Base-by-base conservation (phyloP, 345 rosid genomes). In the Euphorbia pulcherrima region DNA sequence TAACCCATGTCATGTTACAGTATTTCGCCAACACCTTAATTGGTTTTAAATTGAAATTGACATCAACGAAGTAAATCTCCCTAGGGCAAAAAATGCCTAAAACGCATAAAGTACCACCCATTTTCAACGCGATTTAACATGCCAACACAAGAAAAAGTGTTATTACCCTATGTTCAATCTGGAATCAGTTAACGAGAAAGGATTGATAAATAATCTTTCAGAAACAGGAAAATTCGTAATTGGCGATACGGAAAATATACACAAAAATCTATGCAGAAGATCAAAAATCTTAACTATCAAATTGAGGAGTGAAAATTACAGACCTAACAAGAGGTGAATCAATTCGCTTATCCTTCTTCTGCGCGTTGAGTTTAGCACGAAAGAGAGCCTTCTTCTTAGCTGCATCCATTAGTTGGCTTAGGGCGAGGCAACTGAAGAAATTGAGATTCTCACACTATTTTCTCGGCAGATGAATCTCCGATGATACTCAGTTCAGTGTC, bases 271-370 rank as follows among this genome's bases (percentile, higher is more conserved):
- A 23, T 2, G 11, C 12, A 58, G 62, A 58, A 56, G 37, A 56
- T 10, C 2, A 56, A 1, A 23, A 54, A n/a, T 21, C 12, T 23
- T 24, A 23, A 23, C 30, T 23, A 23, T 8, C 5, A 21, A 54
- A 54, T 11, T 16, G 41, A n/a, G 8, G 20, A 29, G 27, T 48
- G 20, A 48, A 44, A 29, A 28, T 9, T 28, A n/a, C 26, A 58
- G 68, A 88, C 98, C 94, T 83, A 35, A 91, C 92, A 55, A 91
- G 92, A 62, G 97, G 92, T 74, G 97, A 91, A 72, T 94, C 89
- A 26, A 94, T 87, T 68, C 90, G 92, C 55, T 85, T 79, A 0
- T 83, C 89, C 77, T 89, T 94, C 88, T 80, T 94, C 78, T 84
- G 86, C 0, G 96, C 99, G 67, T 83, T 89, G 69, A 89, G 75